Evolutionary conservation across 2,329 filamentous ascomycete species (phyloP).

Genomic region (Trichophyton simii): DNA sequence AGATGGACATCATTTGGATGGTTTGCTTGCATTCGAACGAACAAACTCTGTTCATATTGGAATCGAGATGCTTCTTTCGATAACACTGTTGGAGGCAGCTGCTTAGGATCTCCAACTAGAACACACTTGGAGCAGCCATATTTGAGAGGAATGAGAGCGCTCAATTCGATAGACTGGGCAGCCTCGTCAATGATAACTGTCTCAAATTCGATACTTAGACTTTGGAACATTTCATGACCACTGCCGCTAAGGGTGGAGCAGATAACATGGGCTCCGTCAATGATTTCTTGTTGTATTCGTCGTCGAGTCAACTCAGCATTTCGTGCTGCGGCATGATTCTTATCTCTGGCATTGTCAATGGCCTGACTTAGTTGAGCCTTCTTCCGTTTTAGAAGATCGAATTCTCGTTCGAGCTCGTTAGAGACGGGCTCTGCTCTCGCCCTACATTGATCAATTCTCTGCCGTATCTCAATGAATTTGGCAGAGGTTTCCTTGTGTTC

Average conservation of each 20-base stretch:
- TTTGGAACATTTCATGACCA: slow-evolving; percentile 95
- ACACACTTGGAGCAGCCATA: slow-evolving; percentile 96
- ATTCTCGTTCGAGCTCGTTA: slow-evolving; percentile 54
- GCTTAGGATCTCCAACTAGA: slow-evolving; percentile 93
- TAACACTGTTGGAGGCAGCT: slow-evolving; percentile 87
- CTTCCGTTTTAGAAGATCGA: slow-evolving; percentile 63
- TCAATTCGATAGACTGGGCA: slow-evolving; percentile 94
- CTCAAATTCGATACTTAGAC: slow-evolving; percentile 89
- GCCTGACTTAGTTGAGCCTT: slow-evolving; percentile 64
- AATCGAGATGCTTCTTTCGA: slow-evolving; percentile 85
- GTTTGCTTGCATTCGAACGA: slow-evolving; percentile 95
- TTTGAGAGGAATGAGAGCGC: slow-evolving; percentile 89
- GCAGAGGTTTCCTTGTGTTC: slow-evolving; percentile 50
- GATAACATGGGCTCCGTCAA: slow-evolving; percentile 81
- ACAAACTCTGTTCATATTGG: slow-evolving; percentile 94
- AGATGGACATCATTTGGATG: slow-evolving; percentile 79
- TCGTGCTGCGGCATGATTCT: slow-evolving; percentile 65
- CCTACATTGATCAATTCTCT: slow-evolving; percentile 56
- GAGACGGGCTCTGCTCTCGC: slow-evolving; percentile 36
- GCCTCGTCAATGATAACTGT: slow-evolving; percentile 98
- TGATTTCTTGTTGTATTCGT: slow-evolving; percentile 76
- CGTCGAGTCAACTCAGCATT: slow-evolving; percentile 77
- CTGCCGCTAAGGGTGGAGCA: slow-evolving; percentile 91
- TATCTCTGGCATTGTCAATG: slow-evolving; percentile 80
- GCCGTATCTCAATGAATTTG: slow-evolving; percentile 57